These are phyloP conservation scores for Vachellia collinsii DNA, from an alignment of 306 rosid genomes.

Conservation along the genomic window DNA sequence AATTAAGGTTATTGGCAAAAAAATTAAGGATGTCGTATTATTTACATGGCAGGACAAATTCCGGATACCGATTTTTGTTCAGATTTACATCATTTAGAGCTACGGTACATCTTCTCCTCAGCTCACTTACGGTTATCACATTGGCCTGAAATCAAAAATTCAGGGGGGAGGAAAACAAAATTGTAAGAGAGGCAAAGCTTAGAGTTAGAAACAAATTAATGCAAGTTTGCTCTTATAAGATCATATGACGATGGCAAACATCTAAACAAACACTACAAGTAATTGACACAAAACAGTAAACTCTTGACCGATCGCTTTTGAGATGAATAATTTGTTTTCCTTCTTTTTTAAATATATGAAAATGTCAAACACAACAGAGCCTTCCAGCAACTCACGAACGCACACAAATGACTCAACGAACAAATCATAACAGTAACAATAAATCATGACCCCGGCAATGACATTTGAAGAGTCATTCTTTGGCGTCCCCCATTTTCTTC, in stretches of 20 bases:
- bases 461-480: background rate
- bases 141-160: slow-evolving; percentile 51
- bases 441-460: background rate
- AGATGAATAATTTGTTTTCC: background rate
- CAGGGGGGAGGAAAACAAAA: background rate
- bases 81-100: slow-evolving; percentile 73
- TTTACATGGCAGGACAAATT: slow-evolving; percentile 78
- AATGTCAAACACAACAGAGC: background rate
- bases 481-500: background rate
- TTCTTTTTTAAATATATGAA: background rate
- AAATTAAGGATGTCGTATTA: slow-evolving; percentile 16
- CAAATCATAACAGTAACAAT: background rate
- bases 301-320: slow-evolving; percentile 33
- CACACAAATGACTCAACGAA: background rate
- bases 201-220: background rate
- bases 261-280: background rate
- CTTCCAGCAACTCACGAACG: background rate
- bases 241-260: background rate
- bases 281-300: slow-evolving; percentile 35
- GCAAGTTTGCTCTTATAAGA: background rate
- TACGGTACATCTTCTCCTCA: slow-evolving; percentile 60
- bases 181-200: background rate
- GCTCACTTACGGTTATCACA: slow-evolving; percentile 63
- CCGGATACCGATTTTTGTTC: slow-evolving; percentile 73
- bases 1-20: too few species aligned